phyloP scores from a whole-genome alignment of 495 filamentous ascomycete genomes.

The Jackrogersella minutella region DNA sequence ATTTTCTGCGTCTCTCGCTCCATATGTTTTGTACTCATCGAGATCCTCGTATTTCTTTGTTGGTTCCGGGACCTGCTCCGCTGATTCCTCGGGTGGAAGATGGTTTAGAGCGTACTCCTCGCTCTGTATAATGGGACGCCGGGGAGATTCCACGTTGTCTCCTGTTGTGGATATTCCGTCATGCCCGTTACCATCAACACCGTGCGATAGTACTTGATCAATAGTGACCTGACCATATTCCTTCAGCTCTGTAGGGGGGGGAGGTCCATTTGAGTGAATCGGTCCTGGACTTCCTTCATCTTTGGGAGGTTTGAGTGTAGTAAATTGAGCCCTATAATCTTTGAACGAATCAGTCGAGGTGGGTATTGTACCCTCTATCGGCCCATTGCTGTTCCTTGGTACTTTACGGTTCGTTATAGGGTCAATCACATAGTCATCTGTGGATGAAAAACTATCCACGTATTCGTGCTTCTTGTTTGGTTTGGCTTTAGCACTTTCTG shows the following conservation, averaged over 20 bases:
- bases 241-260: constrained; percentile 49
- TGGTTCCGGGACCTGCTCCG: constrained; percentile 20
- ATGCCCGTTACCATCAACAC: not conserved
- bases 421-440: constrained; percentile 60
- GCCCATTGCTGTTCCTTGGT: constrained; percentile 27
- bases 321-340: constrained; percentile 51
- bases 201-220: constrained; percentile 38
- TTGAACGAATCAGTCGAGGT: constrained; percentile 38
- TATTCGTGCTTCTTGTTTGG: not conserved
- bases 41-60: constrained; percentile 40
- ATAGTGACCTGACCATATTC: constrained; percentile 47
- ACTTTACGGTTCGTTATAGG: constrained; percentile 71
- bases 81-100: constrained; percentile 38
- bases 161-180: not conserved
- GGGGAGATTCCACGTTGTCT: not conserved
- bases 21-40: constrained; percentile 35
- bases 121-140: constrained; percentile 31
- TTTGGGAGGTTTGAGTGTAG: constrained; percentile 39
- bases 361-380: not conserved
- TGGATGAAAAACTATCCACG: not conserved
- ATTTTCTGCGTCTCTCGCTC: constrained; percentile 37
- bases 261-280: constrained; percentile 48
- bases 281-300: constrained; percentile 25
- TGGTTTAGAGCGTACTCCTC: constrained; percentile 47
- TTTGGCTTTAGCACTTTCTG: not conserved